phyloP scores from a whole-genome alignment of 2,329 filamentous ascomycete genomes.

The Sphaerulina populicola region DNA sequence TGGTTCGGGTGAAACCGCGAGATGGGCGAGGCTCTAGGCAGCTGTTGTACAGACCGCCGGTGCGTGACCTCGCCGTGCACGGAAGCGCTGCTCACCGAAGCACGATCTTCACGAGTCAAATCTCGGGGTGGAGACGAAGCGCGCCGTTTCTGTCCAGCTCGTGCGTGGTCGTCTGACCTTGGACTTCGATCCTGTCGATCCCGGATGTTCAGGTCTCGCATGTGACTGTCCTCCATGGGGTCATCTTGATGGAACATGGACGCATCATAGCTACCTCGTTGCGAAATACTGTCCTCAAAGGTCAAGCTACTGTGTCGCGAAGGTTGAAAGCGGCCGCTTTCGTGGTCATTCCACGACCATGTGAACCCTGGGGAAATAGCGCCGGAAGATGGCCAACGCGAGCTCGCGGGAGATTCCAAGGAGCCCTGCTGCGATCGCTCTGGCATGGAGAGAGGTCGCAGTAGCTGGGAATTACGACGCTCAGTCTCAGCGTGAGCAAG shows the following conservation, averaged over 20 bases:
- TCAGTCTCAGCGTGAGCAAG: conserved; percentile 34
- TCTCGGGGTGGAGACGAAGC: conserved; percentile 57
- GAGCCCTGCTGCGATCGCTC: conserved; percentile 34
- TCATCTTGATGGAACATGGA: conserved; percentile 46
- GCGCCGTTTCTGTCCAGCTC: conserved; percentile 54
- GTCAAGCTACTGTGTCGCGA: conserved; percentile 36
- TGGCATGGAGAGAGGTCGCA: conserved; percentile 41
- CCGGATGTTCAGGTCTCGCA: conserved; percentile 47
- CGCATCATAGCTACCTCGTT: conserved; percentile 56
- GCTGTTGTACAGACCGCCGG: conserved; percentile 48
- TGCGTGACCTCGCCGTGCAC: conserved; percentile 45
- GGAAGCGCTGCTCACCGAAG: conserved; percentile 38
- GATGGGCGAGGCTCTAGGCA: conserved; percentile 48
- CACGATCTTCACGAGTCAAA: conserved; percentile 41
- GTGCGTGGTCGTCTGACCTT: conserved; percentile 40
- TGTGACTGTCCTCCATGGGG: conserved; percentile 48
- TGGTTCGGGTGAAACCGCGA: conserved; percentile 49
- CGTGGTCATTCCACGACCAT: conserved; percentile 38
- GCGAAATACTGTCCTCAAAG: conserved; percentile 43
- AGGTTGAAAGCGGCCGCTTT: conserved; percentile 21
- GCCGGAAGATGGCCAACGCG: conserved; percentile 36
- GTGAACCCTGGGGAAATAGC: conserved; percentile 40
- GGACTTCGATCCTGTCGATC: conserved; percentile 41
- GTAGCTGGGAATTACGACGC: conserved; percentile 35
- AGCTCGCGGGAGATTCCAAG: conserved; percentile 35